Percentiles rank a stretch among this genome's conserved stretches.
Conservation (phyloP, 1,139 yeast genomes). For the Diutina scorzettiae region DNA sequence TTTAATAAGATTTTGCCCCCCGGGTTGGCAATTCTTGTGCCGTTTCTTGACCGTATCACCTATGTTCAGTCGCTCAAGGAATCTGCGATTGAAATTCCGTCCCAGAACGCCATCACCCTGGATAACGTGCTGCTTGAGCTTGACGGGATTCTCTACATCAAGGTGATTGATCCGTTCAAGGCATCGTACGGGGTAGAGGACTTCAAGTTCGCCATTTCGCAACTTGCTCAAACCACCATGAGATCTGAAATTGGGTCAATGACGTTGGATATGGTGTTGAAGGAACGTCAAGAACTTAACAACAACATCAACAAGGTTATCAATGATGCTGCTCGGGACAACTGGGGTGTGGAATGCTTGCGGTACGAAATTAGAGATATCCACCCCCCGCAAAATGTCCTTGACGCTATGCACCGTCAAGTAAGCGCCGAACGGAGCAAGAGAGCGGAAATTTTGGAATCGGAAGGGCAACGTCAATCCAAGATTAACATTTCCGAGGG, state of each 20-base stretch:
- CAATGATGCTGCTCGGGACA: conserved; percentile 69
- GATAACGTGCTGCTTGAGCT: conserved; percentile 78
- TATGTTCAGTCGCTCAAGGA: conserved; percentile 79
- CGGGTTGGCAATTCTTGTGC: conserved; percentile 63
- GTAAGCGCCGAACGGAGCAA: conserved; percentile 80
- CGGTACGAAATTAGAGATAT: conserved; percentile 83
- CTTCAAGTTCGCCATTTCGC: conserved; percentile 75
- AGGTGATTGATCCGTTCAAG: conserved; percentile 70
- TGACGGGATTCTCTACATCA: conserved; percentile 74
- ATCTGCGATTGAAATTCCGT: conserved; percentile 71
- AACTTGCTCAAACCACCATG: conserved; percentile 86
- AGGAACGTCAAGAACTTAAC: conserved; percentile 65
- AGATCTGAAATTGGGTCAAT: conserved; percentile 78
- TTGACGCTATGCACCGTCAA: conserved; percentile 86
- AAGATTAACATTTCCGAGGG: conserved; percentile 69
- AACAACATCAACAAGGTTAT: conserved; percentile 64
- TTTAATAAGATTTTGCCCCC: conserved; percentile 66
- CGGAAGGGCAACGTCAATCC: conserved; percentile 73
- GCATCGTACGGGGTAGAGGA: conserved; percentile 87
- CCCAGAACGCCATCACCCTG: conserved; percentile 75
- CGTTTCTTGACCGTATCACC: conserved; percentile 62
- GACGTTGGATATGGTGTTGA: conserved; percentile 64
- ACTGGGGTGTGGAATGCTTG: conserved; percentile 78
- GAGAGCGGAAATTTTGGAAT: conserved; percentile 76
- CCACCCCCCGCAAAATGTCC: conserved; percentile 78